Evolutionary conservation across 2,329 filamentous ascomycete species (phyloP), one percentile per base, ranked within the genome.

Genomic region (Pseudogymnoascus sp.): DNA sequence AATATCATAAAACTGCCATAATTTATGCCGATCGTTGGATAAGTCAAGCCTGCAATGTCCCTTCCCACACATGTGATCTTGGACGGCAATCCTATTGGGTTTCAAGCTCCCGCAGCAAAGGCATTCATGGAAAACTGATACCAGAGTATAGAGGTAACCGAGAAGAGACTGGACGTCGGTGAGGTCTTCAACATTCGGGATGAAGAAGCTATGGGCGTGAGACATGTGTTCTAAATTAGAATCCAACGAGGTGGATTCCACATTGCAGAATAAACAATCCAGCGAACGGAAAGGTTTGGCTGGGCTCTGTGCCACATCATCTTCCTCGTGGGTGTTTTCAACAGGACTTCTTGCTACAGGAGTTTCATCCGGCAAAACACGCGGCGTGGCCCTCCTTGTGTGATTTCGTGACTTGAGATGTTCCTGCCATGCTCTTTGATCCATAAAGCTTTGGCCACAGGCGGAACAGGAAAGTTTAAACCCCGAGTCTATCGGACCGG

Each of bases 61-160:
- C 57, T 78, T 81, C 2, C 70, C 74, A 0, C 70, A 65, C 79
- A 82, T 82, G 60, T 82, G 81, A 36, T 81, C 78, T 63, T 80
- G 78, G 0, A 77, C 76, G 0, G 75, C 81, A 58, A 78, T 71
- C 0, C 72, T 70, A 0, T 76, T 79, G 0, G 68, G 67, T 33
- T 77, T 73, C 37, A 75, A 69, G 12, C 73, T 78, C 1, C 78
- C 77, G 64, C 81, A 84, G 18, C 73, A 75, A 37, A 84, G 71
- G 62, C 81, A 84, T 67, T 82, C 79, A 16, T 72, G 71, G 60
- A 80, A 81, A 0, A 68, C 74, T 18, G 72, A 76, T 12, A 83
- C 77, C 18, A 83, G 69, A 7, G 81, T 72, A 59, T 78, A 74
- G 0, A 83, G 69, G 60, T 82, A 82, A 39, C 71, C 65, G 36